These are phyloP conservation scores for Alternaria arbusti DNA, from an alignment of 2,329 filamentous ascomycete species.

Conservation along the genomic window DNA sequence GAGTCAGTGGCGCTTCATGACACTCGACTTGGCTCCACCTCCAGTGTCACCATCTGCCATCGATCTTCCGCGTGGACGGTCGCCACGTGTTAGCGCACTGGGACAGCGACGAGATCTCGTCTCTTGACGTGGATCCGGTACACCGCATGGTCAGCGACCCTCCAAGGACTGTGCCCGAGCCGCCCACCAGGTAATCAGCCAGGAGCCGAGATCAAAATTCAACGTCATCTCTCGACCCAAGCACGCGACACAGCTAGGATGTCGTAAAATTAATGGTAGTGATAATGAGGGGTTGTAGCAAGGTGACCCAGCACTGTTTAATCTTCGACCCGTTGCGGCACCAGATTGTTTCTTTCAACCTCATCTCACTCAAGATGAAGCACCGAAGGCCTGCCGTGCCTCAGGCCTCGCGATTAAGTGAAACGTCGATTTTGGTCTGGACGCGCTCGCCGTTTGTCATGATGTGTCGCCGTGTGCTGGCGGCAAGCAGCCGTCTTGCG, in stretches of 20 bases:
- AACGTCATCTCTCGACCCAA: conserved; percentile 28
- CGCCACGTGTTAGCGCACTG: conserved; percentile 20
- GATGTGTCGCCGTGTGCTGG: background rate
- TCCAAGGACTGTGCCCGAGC: conserved; percentile 4
- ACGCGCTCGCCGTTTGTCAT: conserved; percentile 1
- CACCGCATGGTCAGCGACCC: conserved; percentile 3
- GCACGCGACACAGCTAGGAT: conserved; percentile 7
- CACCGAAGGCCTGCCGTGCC: conserved; percentile 20
- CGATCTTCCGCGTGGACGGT: conserved; percentile 7
- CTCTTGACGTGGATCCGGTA: conserved; percentile 6
- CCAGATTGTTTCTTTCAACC: conserved; percentile 22
- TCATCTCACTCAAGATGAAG: conserved; percentile 31
- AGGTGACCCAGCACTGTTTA: conserved; percentile 16
- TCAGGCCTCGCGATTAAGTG: conserved; percentile 14
- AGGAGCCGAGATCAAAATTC: conserved; percentile 8
- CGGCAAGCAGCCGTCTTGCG: conserved; percentile 6
- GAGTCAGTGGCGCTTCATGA: conserved; percentile 20
- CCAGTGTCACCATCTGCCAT: conserved; percentile 22
- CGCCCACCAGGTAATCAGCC: conserved; percentile 3
- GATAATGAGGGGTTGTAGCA: conserved; percentile 21
- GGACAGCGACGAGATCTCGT: conserved; percentile 2
- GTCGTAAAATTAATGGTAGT: conserved; percentile 6
- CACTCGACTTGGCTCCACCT: conserved; percentile 8
- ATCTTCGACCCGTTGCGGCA: conserved; percentile 27
- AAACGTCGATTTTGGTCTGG: conserved; percentile 8